phyloP scores from a whole-genome alignment of 148 eudicot genomes.

The Amaranthus hypochondriacus region DNA sequence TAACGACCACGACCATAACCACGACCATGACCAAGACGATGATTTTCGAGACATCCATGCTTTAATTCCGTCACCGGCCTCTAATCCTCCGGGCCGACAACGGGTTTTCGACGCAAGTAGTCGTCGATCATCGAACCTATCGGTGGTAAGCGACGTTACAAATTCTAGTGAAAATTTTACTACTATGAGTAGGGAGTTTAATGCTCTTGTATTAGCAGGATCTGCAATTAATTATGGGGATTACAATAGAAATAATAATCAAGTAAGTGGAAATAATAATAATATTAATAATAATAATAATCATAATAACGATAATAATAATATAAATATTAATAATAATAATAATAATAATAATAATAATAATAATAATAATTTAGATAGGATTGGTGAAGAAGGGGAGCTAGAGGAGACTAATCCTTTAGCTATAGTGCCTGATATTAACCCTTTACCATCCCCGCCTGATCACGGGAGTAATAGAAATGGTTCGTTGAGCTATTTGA shows the following conservation, averaged over 20 bases:
- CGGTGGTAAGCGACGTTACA: conserved; percentile 37
- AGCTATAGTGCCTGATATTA: conserved; percentile 72
- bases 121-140: conserved; percentile 44
- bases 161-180: conserved; percentile 50
- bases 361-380: conserved; percentile 28
- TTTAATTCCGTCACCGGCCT: conserved; percentile 32
- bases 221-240: conserved; percentile 25
- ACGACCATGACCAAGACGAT: conserved; percentile 22
- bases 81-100: conserved; percentile 35
- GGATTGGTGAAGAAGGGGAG: conserved; percentile 61
- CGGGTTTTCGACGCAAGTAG: conserved; percentile 42
- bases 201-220: conserved; percentile 60
- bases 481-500: conserved; percentile 2
- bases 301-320: conserved; percentile 3
- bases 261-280: not conserved
- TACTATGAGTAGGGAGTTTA: conserved; percentile 35
- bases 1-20: not conserved
- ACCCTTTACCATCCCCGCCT: conserved; percentile 28
- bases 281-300: conserved; percentile 5
- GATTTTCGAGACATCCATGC: conserved; percentile 71
- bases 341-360: conserved; percentile 13
- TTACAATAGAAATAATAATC: not conserved
- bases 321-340: not conserved
- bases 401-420: conserved; percentile 60
- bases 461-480: not conserved